Evolutionary conservation across 352 stramenopile species (phyloP), one percentile per base, ranked within the genome.

Genomic region (Pythium phragmitis): DNA sequence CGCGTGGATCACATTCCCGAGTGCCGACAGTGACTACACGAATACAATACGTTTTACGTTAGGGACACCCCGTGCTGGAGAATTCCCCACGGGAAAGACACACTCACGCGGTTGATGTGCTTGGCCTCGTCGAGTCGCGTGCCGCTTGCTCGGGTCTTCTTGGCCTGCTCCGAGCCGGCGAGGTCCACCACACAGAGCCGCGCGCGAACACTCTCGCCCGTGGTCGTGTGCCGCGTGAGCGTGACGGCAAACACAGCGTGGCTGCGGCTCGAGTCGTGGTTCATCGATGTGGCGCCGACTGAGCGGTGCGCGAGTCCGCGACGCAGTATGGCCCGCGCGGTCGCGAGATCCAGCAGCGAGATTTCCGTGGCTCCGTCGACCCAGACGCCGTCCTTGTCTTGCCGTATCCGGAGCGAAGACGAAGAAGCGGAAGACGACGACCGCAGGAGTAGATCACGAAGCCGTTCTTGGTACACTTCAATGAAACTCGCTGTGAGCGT

Each of bases 1-100:
- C 8, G 78, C 79, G 56, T 87, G 77, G 67, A 92, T 89, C 19
- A 91, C 81, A 36, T 89, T 86, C 0, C 83, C 81, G 33, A 92
- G 62, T 21, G 81, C 79, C 17, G 83, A 88, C 19, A 92, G 74
- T 17, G 82, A 89, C 80, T 91, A 57, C 47, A 45, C 26, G 1
- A 36, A 33, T 34, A 58, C 16, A 13, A 42, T 17, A 50, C 51
- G 26, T 30, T 30, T 30, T 30, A 5, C 26, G 26, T 30, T 30
- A 49, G n/a, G 16, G n/a, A 17, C 13, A 13, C n/a, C 8, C 13
- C 2, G 37, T n/a, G 5, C 21, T 26, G 11, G 47, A 54, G 13
- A 17, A 4, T 7, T 34, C 47, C 3, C 1, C 5, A 36, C 17
- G n/a, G 23, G 7, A 48, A 48, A 48, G 17, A 19, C 9, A 69